Percentiles rank a stretch among this genome's conserved stretches.
phyloP scores from a whole-genome alignment of 2,329 filamentous ascomycete genomes.

The Didymella sp. region DNA sequence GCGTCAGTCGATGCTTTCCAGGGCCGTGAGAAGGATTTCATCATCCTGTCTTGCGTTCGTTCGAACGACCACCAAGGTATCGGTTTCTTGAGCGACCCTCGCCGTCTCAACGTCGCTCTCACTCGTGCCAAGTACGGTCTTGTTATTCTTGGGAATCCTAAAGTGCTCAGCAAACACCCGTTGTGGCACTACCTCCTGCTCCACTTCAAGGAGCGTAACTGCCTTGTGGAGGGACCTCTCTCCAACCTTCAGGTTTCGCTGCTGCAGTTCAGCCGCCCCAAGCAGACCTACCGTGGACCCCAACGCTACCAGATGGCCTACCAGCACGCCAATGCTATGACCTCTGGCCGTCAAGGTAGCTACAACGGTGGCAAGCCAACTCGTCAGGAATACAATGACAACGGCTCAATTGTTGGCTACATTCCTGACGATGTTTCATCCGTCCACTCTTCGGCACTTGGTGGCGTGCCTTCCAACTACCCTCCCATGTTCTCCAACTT shows the following conservation, averaged over 20 bases:
- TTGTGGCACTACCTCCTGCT: slow-evolving; percentile 94
- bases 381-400: slow-evolving; percentile 68
- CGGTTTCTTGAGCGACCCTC: slow-evolving; percentile 96
- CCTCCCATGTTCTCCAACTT: slow-evolving; percentile 97
- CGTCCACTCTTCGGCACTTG: slow-evolving; percentile 89
- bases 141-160: slow-evolving; percentile 96
- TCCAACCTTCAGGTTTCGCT: slow-evolving; percentile 96
- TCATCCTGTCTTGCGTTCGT: slow-evolving; percentile 95
- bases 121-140: slow-evolving; percentile 97
- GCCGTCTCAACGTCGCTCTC: slow-evolving; percentile 94
- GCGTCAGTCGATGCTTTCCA: slow-evolving; percentile 99
- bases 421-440: slow-evolving; percentile 97
- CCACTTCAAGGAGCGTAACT: slow-evolving; percentile 97
- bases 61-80: slow-evolving; percentile 99
- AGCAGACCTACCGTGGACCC: slow-evolving; percentile 87
- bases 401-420: slow-evolving; percentile 89
- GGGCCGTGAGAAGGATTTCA: slow-evolving; percentile 98
- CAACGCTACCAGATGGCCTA: slow-evolving; percentile 86
- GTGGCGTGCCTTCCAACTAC: slow-evolving; percentile 82
- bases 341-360: slow-evolving; percentile 53
- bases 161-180: slow-evolving; percentile 96
- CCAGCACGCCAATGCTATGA: slow-evolving; percentile 68
- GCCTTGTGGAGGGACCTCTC: slow-evolving; percentile 91
- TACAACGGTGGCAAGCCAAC: slow-evolving; percentile 58
- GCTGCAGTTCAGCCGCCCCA: slow-evolving; percentile 92